Percentiles rank a stretch among this genome's conserved stretches.
phyloP scores from a whole-genome alignment of 805 yeast genomes.

The Ogataea glucozyma region DNA sequence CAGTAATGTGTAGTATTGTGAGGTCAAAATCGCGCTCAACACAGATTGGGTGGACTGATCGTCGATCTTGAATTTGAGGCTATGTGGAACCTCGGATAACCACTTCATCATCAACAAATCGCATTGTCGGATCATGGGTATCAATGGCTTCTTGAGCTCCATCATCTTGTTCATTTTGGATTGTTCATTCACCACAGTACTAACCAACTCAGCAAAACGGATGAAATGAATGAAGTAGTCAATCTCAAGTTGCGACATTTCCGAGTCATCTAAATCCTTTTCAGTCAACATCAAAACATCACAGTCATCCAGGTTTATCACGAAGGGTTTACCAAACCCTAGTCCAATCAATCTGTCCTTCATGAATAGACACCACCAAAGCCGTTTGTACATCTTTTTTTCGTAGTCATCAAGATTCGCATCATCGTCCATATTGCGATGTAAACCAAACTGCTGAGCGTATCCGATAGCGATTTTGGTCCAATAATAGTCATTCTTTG shows the following conservation, averaged over 20 bases:
- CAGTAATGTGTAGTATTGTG: conserved; percentile 72
- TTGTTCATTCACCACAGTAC: conserved; percentile 67
- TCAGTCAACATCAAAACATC: conserved; percentile 70
- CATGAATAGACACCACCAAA: conserved; percentile 75
- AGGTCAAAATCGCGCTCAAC: conserved; percentile 58
- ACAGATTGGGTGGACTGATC: conserved; percentile 55
- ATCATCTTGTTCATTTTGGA: conserved; percentile 68
- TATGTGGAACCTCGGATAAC: conserved; percentile 66
- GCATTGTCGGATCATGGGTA: conserved; percentile 53
- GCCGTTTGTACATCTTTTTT: conserved; percentile 27
- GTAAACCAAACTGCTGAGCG: conserved; percentile 78
- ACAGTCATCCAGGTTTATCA: conserved; percentile 69
- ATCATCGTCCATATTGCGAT: conserved; percentile 42
- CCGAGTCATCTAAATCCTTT: conserved; percentile 65
- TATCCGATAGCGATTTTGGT: conserved; percentile 65
- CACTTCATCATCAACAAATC: conserved; percentile 77
- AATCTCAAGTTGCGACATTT: conserved; percentile 49
- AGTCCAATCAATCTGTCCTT: conserved; percentile 70
- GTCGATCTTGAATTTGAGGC: conserved; percentile 60
- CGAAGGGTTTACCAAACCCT: conserved; percentile 72
- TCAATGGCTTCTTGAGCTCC: conserved; percentile 41
- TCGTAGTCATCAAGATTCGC: conserved; percentile 18
- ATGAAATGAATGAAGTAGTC: conserved; percentile 62
- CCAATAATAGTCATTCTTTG: conserved; percentile 76
- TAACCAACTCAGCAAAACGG: conserved; percentile 69